A percentile compares a stretch with the other conserved stretches of the same genome.
Conservation (phyloP, 2,329 filamentous ascomycete species). For the Lachnellula hyalina region DNA sequence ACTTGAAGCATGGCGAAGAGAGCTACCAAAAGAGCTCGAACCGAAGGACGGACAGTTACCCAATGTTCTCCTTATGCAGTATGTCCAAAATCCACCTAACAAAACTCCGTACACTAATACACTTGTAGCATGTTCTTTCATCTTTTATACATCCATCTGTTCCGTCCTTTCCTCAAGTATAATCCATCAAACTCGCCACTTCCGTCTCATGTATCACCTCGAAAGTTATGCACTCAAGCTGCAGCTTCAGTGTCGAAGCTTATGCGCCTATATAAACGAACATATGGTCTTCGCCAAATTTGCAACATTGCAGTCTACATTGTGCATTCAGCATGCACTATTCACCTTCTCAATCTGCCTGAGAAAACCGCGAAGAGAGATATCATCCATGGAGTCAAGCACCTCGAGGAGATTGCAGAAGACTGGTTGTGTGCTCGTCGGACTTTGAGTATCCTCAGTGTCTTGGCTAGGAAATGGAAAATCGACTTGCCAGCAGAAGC, state of each 20-base stretch:
- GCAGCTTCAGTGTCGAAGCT: conserved; percentile 87
- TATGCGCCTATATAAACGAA: conserved; percentile 89
- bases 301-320: conserved; percentile 98
- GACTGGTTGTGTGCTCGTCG: conserved; percentile 87
- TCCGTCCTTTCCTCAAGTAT: conserved; percentile 92
- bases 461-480: conserved; percentile 84
- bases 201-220: conserved; percentile 80
- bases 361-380: conserved; percentile 88
- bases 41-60: conserved; percentile 84
- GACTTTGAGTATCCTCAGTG: conserved; percentile 77
- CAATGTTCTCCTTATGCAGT: conserved; percentile 78
- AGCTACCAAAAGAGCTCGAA: conserved; percentile 80
- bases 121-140: conserved; percentile 87
- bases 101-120: conserved; percentile 22
- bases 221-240: conserved; percentile 85
- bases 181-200: conserved; percentile 74
- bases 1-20: conserved; percentile 82
- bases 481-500: conserved; percentile 85
- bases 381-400: conserved; percentile 83
- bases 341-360: conserved; percentile 87
- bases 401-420: conserved; percentile 92
- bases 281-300: conserved; percentile 85
- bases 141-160: conserved; percentile 89
- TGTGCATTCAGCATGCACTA: conserved; percentile 86
- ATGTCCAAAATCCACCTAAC: conserved; percentile 39